Conservation (phyloP, 306 rosid genomes). For the Benincasa hispida region DNA sequence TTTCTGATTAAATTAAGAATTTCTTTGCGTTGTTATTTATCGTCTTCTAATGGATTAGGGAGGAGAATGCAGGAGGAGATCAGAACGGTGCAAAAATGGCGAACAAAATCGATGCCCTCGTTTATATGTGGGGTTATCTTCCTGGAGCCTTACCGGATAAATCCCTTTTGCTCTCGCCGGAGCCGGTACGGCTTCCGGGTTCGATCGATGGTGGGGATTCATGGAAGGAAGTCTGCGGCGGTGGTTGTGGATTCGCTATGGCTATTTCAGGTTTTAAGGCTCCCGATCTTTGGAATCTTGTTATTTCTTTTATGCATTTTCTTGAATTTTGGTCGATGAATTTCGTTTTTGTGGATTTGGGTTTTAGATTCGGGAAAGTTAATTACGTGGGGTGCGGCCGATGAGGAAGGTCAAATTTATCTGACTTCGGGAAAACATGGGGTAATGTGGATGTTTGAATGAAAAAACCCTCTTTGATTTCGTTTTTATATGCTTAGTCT, state of each 20-base stretch:
- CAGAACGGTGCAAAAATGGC: constrained; percentile 25
- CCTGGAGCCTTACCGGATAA: constrained; percentile 73
- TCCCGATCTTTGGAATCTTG: constrained; percentile 6
- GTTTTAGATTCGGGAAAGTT: constrained; percentile 57
- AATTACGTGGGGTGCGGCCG: constrained; percentile 75
- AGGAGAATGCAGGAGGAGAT: constrained; percentile 37
- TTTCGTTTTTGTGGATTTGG: background rate
- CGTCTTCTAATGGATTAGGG: background rate
- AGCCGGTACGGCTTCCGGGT: constrained; percentile 26
- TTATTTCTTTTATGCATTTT: background rate
- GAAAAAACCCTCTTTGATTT: background rate
- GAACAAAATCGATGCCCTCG: constrained; percentile 24
- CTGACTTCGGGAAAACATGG: constrained; percentile 64
- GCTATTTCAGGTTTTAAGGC: constrained; percentile 60
- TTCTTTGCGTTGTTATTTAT: background rate
- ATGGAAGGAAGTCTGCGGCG: constrained; percentile 69
- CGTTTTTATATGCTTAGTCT: background rate
- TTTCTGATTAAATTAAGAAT: background rate
- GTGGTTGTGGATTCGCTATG: constrained; percentile 93
- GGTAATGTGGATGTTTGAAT: constrained; percentile 39
- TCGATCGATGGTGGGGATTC: constrained; percentile 25
- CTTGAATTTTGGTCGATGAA: background rate
- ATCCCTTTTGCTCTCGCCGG: constrained; percentile 45
- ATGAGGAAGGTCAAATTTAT: constrained; percentile 62
- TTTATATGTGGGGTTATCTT: constrained; percentile 80